phyloP scores from a whole-genome alignment of 2,329 filamentous ascomycete species.

The Lanzia echinophila region DNA sequence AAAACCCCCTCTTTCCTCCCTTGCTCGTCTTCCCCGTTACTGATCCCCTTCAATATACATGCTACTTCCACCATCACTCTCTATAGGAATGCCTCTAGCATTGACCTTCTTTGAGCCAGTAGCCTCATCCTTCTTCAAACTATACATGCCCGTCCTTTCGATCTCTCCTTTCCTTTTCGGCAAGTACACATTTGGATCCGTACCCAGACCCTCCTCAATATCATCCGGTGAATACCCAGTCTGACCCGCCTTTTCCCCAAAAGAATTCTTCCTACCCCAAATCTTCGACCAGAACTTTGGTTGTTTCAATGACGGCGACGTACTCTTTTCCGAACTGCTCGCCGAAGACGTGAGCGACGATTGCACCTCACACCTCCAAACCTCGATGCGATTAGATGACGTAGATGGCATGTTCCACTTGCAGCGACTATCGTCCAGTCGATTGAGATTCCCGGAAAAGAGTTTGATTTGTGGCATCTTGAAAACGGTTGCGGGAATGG shows the following conservation, averaged over 20 bases:
- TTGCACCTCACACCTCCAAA: constrained; percentile 5
- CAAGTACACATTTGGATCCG: background rate
- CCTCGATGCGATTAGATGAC: constrained; percentile 2
- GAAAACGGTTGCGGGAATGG: background rate
- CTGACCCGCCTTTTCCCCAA: background rate
- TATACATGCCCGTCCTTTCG: constrained; percentile 8
- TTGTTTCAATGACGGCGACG: background rate
- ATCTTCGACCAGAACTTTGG: background rate
- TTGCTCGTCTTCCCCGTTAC: background rate
- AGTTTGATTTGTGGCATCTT: background rate
- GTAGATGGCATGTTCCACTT: constrained; percentile 3
- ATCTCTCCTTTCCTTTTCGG: background rate
- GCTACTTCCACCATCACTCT: background rate
- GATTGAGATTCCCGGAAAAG: background rate
- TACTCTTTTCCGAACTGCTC: background rate
- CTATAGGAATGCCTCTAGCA: background rate
- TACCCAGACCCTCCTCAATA: background rate
- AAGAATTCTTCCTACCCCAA: background rate
- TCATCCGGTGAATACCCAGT: background rate
- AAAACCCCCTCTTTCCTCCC: background rate
- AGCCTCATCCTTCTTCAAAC: background rate
- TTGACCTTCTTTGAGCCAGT: background rate
- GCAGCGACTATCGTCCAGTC: background rate
- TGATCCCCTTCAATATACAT: constrained; percentile 1
- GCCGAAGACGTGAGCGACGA: constrained; percentile 5